Evolutionary conservation across 495 filamentous ascomycete species (phyloP), one percentile per base, ranked within the genome.

Genomic region (Astrothelium subdiscretum): DNA sequence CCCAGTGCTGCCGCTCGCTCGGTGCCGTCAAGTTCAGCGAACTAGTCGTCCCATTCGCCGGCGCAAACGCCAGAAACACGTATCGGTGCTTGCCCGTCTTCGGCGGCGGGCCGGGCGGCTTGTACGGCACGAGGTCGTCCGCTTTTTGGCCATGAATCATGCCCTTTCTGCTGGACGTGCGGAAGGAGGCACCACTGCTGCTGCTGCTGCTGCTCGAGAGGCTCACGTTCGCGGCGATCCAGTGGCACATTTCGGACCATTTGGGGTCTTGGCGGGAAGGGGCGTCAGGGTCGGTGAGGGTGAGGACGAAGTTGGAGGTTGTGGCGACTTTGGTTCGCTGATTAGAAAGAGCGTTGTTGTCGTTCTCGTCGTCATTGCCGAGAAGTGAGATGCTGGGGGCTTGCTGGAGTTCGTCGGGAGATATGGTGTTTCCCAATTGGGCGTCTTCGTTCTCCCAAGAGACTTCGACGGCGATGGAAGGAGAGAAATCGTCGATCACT

Each of bases 171-270:
- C 6, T 10, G 8, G 59, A 54, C 29, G 32, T 59, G 20, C 52
- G 63, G 29, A 61, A 59, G 65, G 48, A 57, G 31, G 31, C 67
- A 59, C 59, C 63, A n/a, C n/a, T n/a, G n/a, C n/a, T n/a, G n/a
- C n/a, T n/a, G n/a, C n/a, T n/a, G n/a, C n/a, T n/a, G n/a, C n/a
- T n/a, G n/a, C n/a, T n/a, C 13, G 60, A 63, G 51, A 71, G 58
- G 20, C 69, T 70, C 12, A 81, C 60, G 52, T 73, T 77, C 2
- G 80, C 78, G 3, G 77, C 76, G 69, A 89, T 81, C 86, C 85
- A 88, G 69, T 89, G 86, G 70, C 86, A 89, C 71, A 86, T 81
- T 70, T 90, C 83, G n/a, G 78, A 78, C 81, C 81, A 87, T 67
- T 85, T 77, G 18, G 85, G 85, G 65, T 87, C 70, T 24, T 83